Base-by-base conservation (phyloP, 768 basidiomycete species). In the Lactifluus volemus region DNA sequence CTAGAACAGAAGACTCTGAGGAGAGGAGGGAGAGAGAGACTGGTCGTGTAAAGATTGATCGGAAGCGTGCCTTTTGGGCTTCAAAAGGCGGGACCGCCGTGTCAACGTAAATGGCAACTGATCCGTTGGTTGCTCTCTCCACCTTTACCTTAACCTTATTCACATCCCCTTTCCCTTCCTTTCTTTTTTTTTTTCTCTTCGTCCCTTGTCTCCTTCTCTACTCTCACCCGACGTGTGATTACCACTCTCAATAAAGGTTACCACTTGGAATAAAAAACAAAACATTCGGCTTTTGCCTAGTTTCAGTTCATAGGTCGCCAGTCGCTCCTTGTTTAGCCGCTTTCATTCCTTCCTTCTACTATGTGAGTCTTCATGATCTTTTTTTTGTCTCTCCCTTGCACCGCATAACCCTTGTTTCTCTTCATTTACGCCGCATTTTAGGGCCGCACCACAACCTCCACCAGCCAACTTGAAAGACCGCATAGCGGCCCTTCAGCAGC, bases 401-500 rank as follows among this genome's bases (percentile, higher is more conserved):
- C n/a, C 8, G 32, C 19, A 17, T 38, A 54, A 11, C 1, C 38
- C 55, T n/a, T 15, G 47, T 19, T 34, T 9, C 19, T 19, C 11
- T 12, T 2, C 5, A 21, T 21, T 39, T 6, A 47, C 6, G 11
- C 49, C 32, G 41, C 29, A 6, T 15, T 21, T n/a, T 39, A 67
- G 66, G 66, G 53, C 63, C n/a, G 30, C 58, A 61, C 68, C 59
- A 63, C 70, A 63, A 42, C 58, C 67, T 25, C 49, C 63, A 14
- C 65, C 63, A 21, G 76, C 75, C 54, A 88, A 86, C 70, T 81
- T 91, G 69, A 89, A 85, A 73, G 89, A 91, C 67, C 85, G 89
- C 56, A 91, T 92, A 64, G 89, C 89, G 17, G 88, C 88, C 30
- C 76, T 92, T 52, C 83, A 92, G 70, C 88, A 88, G 66, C 79